Percentiles rank a stretch among this genome's conserved stretches.
Evolutionary conservation across 176 grass and related monocot species (phyloP).

Genomic region (Oryza rufipogon): DNA sequence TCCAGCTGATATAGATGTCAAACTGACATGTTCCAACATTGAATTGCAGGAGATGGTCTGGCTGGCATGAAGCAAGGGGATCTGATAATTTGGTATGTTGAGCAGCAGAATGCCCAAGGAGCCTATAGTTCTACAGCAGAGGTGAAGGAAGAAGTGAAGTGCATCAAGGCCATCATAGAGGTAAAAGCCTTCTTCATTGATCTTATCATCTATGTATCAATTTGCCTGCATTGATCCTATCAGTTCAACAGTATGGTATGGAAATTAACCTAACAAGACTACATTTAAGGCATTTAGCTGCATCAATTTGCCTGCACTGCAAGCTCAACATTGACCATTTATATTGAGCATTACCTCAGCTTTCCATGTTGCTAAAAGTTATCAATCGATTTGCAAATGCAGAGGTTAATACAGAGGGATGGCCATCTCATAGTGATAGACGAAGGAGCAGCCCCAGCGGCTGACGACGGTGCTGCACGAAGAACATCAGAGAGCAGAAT

Average conservation of each 20-base stretch:
- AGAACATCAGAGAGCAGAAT: slow-evolving; percentile 69
- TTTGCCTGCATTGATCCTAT: background rate
- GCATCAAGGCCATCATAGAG: slow-evolving; percentile 95
- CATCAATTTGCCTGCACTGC: background rate
- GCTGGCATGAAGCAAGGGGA: slow-evolving; percentile 98
- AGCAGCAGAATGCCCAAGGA: slow-evolving; percentile 88
- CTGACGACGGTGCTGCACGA: slow-evolving; percentile 37
- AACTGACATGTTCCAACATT: slow-evolving; percentile 4
- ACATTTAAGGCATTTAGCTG: background rate
- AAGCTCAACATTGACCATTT: background rate
- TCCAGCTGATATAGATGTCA: background rate
- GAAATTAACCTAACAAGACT: background rate
- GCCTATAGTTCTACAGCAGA: slow-evolving; percentile 78
- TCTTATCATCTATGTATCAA: background rate
- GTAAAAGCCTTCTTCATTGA: slow-evolving; percentile 38
- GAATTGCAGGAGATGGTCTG: slow-evolving; percentile 68
- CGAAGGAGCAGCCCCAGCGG: slow-evolving; percentile 51
- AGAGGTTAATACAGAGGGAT: slow-evolving; percentile 95
- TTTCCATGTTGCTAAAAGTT: slow-evolving; percentile 11
- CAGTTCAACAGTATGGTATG: background rate
- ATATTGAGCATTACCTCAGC: background rate
- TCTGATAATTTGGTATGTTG: slow-evolving; percentile 87
- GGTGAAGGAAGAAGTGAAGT: slow-evolving; percentile 92
- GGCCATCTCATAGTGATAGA: slow-evolving; percentile 97
- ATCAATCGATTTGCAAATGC: slow-evolving; percentile 35